phyloP scores from a whole-genome alignment of 2,329 filamentous ascomycete genomes.

The Phialophora chinensis region DNA sequence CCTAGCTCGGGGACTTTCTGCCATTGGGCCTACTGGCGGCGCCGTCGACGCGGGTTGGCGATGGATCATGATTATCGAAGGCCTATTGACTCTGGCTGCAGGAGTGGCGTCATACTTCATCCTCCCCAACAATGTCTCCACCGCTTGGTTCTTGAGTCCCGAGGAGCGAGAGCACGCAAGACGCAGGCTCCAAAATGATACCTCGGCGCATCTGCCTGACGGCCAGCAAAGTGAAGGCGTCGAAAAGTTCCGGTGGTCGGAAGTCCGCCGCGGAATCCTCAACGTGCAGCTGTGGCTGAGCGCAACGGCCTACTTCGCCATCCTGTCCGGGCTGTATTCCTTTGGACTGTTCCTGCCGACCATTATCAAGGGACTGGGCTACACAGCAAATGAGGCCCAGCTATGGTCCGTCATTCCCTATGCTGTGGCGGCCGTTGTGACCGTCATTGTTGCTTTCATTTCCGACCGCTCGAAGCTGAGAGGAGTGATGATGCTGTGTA shows the following conservation, averaged over 20 bases:
- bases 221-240: conserved; percentile 57
- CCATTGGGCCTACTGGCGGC: conserved; percentile 65
- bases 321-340: conserved; percentile 81
- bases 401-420: conserved; percentile 78
- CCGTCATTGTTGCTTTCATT: conserved; percentile 71
- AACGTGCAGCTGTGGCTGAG: conserved; percentile 83
- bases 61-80: conserved; percentile 37
- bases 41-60: conserved; percentile 54
- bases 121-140: conserved; percentile 81
- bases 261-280: conserved; percentile 70
- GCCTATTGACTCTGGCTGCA: conserved; percentile 46
- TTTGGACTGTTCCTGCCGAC: conserved; percentile 80
- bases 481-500: conserved; percentile 69
- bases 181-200: conserved; percentile 72
- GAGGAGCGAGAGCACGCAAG: conserved; percentile 74
- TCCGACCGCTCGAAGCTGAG: conserved; percentile 74
- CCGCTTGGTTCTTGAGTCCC: conserved; percentile 72
- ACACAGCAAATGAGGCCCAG: conserved; percentile 68
- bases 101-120: conserved; percentile 52
- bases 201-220: conserved; percentile 64
- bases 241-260: conserved; percentile 74
- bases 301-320: conserved; percentile 72
- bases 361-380: conserved; percentile 70
- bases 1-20: conserved; percentile 81
- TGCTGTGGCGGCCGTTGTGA: conserved; percentile 71